Conservation (phyloP, 2,329 filamentous ascomycete species). For the Aspergillus pseudonomiae region DNA sequence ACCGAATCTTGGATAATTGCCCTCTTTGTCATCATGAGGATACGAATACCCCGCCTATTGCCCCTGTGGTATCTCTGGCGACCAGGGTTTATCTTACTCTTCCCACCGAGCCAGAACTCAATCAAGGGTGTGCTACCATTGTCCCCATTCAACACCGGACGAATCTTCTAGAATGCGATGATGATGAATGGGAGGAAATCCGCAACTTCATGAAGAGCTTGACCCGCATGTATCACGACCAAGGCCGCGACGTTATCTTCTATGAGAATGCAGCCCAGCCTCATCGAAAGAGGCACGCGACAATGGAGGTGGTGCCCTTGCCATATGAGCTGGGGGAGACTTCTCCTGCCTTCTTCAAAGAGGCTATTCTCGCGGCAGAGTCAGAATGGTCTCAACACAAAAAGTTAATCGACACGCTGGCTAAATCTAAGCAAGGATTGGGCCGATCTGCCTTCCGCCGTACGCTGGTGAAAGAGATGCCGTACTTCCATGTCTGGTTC, state of each 20-base stretch:
- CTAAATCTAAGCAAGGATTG: slow-evolving; percentile 61
- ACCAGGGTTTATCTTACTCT: slow-evolving; percentile 88
- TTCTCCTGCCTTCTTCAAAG: slow-evolving; percentile 91
- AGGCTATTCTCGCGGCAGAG: slow-evolving; percentile 85
- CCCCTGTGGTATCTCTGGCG: slow-evolving; percentile 81
- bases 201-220: slow-evolving; percentile 99
- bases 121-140: slow-evolving; percentile 80
- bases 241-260: slow-evolving; percentile 89
- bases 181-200: slow-evolving; percentile 99
- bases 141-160: slow-evolving; percentile 83
- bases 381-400: slow-evolving; percentile 96
- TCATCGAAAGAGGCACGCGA: slow-evolving; percentile 77
- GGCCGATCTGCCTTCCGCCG: slow-evolving; percentile 82
- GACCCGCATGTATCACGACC: slow-evolving; percentile 90
- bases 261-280: slow-evolving; percentile 94
- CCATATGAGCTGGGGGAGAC: slow-evolving; percentile 90
- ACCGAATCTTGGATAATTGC: slow-evolving; percentile 81
- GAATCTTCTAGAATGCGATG: slow-evolving; percentile 96
- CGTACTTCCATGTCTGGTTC: slow-evolving; percentile 98
- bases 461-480: slow-evolving; percentile 89
- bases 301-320: slow-evolving; percentile 82
- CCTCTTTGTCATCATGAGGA: slow-evolving; percentile 94
- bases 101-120: slow-evolving; percentile 85
- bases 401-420: slow-evolving; percentile 85
- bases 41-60: slow-evolving; percentile 72